Base-by-base conservation (phyloP, 768 basidiomycete species). In the Hemileccinum impolitum region DNA sequence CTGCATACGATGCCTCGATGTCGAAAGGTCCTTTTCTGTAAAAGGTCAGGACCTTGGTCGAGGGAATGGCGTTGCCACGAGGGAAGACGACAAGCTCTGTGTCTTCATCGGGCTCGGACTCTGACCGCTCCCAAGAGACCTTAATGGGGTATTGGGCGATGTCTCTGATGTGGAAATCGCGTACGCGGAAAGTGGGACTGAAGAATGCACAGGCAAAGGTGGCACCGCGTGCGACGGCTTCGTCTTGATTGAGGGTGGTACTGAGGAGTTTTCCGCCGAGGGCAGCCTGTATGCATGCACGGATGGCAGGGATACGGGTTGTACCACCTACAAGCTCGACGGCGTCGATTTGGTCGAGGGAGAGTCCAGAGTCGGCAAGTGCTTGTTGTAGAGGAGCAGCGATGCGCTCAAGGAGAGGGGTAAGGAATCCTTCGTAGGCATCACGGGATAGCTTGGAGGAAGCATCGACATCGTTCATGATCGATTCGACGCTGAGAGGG, bases 201-300 rank as follows among this genome's bases (percentile, higher is more conserved):
- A 96, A 86, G 77, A 92, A 92, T 25, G 96, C 95, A 65, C 95
- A 97, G 32, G 93, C 84, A 68, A 99, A 96, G 47, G 96, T 97
- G 43, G 94, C 90, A 36, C 95, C 96, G 39, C 95, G 90, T 9
- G 92, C 93, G 59, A 94, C 79, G 51, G 96, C 94, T 74, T 98
- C 96, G 58, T 98, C 96, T 73, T 94, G 92, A 78, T 98, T 99
- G 65, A 95, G 84, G 28, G 96, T 98, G 58, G 86, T 87, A 15
- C 81, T 88, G 56, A 98, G 85, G n/a, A 72, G 49, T 72, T 93
- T 93, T 45, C 87, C 89, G 32, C 75, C 74, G 72, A 96, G 94
- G 54, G 83, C 87, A 28, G 80, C 75, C 62, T 88, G 84, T 71
- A 99, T 94, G 66, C 85, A 81, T 32, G 80, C 74, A 65, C 94